Evolutionary conservation across 768 basidiomycete species (phyloP).

Genomic region (Mycena indigotica): DNA sequence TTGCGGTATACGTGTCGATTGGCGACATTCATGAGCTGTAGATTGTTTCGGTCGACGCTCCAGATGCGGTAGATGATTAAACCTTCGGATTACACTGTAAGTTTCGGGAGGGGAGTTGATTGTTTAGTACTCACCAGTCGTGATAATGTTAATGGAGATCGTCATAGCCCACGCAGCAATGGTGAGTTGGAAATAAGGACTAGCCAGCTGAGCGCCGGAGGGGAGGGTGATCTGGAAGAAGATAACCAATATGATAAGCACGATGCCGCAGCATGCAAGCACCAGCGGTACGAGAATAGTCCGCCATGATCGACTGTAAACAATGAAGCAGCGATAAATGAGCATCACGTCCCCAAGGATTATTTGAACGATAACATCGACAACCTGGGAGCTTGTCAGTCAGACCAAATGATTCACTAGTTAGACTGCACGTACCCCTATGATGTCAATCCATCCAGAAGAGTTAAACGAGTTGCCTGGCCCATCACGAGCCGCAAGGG

Average conservation of each 20-base stretch:
- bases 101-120: too few species aligned
- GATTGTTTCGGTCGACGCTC: conserved; percentile 5
- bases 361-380: conserved; percentile 3
- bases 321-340: conserved; percentile 16
- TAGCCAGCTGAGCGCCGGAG: neutral
- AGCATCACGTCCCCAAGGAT: conserved; percentile 5
- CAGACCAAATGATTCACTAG: neutral
- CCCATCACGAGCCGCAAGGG: conserved; percentile 6
- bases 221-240: conserved; percentile 5
- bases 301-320: conserved; percentile 11
- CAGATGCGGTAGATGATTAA: conserved; percentile 7
- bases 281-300: conserved; percentile 4
- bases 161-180: conserved; percentile 7
- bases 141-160: conserved; percentile 8
- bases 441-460: conserved; percentile 9
- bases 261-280: conserved; percentile 1
- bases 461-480: conserved; percentile 1
- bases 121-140: conserved; percentile 1
- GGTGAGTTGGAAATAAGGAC: conserved; percentile 2
- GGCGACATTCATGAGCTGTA: neutral
- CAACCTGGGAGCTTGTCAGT: neutral
- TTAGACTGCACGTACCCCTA: neutral
- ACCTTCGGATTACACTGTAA: neutral
- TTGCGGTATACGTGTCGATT: neutral
- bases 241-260: conserved; percentile 1